Evolutionary conservation across 2,329 filamentous ascomycete species (phyloP), one percentile per base, ranked within the genome.

Genomic region (Xylaria hypoxylon): DNA sequence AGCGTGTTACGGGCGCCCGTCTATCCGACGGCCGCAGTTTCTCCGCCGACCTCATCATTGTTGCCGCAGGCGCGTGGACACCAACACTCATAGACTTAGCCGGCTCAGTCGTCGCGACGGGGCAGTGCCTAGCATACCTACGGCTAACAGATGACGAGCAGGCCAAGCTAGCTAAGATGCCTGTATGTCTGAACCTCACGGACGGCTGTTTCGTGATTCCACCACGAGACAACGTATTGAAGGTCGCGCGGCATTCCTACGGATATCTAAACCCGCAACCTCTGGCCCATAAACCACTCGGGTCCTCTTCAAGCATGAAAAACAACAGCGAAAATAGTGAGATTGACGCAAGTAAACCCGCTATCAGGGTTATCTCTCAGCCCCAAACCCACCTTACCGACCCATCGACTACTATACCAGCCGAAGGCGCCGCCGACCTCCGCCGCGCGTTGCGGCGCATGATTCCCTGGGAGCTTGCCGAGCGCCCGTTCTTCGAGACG

Each of bases 31-130:
- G 61, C 45, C 77, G 78, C 6, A 80, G 76, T 10, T 70, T 93
- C 6, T 80, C 79, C 3, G 92, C 91, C 1, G 91, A 93, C 65
- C 83, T 97, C 7, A 90, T 92, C 38, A 83, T 97, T 62, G 84
- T 97, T 2, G 94, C 95, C 0, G 89, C 94, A 0, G 95, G 95
- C 17, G 94, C 95, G 4, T 98, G 95, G 94, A 93, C 92, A 2
- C 87, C 90, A 2, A 85, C 87, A 1, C 84, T 97, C 24, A 81
- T 97, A 62, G 92, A 97, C 78, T 82, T 97, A 0, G 84, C 89
- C 52, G 92, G 93, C 28, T 87, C 92, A 50, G 90, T 89, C 44
- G 87, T 91, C 69, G 92, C 94, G 2, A 97, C 93, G 0, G 95
- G 93, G 15, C 95, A 98, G 74, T 87, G 88, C 0, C 77, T 98